Evolutionary conservation across 179 eudicot genomes (phyloP).

Genomic region (Gypsophila paniculata): DNA sequence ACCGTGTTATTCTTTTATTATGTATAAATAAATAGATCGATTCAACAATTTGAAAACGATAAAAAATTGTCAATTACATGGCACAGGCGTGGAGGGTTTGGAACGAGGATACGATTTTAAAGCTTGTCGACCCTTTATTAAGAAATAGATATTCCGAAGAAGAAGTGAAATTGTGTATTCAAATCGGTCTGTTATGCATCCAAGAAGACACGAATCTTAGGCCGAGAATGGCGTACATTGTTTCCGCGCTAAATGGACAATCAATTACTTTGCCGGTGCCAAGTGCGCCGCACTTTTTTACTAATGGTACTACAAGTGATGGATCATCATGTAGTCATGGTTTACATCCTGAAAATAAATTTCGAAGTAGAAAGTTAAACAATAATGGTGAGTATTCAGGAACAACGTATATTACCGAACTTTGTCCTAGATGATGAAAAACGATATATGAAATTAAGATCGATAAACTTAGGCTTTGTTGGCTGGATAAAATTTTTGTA

Average conservation of each 20-base stretch:
- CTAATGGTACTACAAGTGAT: not conserved
- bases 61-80: not conserved
- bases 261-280: not conserved
- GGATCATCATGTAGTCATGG: not conserved
- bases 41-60: too few species aligned
- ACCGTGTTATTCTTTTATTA: too few species aligned
- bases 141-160: conserved; percentile 2
- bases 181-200: conserved; percentile 43
- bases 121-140: conserved; percentile 35
- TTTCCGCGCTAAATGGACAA: conserved; percentile 32
- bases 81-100: conserved; percentile 52
- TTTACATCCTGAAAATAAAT: not conserved
- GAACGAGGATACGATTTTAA: conserved; percentile 28
- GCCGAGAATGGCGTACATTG: conserved; percentile 39
- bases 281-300: not conserved
- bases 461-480: not conserved
- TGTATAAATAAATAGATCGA: too few species aligned
- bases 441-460: not conserved
- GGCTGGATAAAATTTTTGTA: too few species aligned
- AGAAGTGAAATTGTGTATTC: conserved; percentile 39
- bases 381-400: not conserved
- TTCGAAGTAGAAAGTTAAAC: not conserved
- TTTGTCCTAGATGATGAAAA: not conserved
- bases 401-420: not conserved
- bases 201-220: conserved; percentile 40